Percentiles rank a stretch among this genome's conserved stretches.
Evolutionary conservation across 2,329 filamentous ascomycete species (phyloP).

Genomic region (Colletotrichum eremochloae): DNA sequence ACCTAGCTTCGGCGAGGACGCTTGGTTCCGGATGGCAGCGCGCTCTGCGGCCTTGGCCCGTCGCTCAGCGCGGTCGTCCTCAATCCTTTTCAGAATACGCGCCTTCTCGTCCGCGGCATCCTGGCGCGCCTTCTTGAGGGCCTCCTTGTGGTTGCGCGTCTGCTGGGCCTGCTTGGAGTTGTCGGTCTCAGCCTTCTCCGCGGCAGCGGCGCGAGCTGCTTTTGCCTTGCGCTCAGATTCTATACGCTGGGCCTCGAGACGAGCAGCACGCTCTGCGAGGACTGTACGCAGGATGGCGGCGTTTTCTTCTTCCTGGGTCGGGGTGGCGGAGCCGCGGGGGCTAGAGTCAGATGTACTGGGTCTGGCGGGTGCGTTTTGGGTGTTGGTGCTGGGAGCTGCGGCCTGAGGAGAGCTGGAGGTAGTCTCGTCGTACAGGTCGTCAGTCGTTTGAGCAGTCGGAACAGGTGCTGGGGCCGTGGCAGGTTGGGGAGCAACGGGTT

Average conservation of each 20-base stretch:
- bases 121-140: constrained; percentile 73
- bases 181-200: constrained; percentile 58
- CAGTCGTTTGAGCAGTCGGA: background rate
- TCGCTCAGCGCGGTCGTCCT: constrained; percentile 80
- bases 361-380: constrained; percentile 34
- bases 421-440: constrained; percentile 27
- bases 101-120: constrained; percentile 77
- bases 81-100: constrained; percentile 80
- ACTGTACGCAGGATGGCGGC: constrained; percentile 51
- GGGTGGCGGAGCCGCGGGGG: constrained; percentile 48
- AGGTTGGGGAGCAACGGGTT: constrained; percentile 5
- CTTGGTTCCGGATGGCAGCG: constrained; percentile 55
- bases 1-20: constrained; percentile 47
- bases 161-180: constrained; percentile 48
- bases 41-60: constrained; percentile 67
- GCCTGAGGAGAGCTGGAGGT: constrained; percentile 12
- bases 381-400: background rate
- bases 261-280: constrained; percentile 65
- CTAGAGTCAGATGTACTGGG: constrained; percentile 39
- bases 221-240: constrained; percentile 63
- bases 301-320: constrained; percentile 43
- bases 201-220: constrained; percentile 62
- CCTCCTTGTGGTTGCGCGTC: constrained; percentile 63
- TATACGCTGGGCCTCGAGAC: constrained; percentile 57
- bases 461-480: constrained; percentile 9